Conservation (phyloP, 441 rosid genomes). For the Arabidopsis hybrid region DNA sequence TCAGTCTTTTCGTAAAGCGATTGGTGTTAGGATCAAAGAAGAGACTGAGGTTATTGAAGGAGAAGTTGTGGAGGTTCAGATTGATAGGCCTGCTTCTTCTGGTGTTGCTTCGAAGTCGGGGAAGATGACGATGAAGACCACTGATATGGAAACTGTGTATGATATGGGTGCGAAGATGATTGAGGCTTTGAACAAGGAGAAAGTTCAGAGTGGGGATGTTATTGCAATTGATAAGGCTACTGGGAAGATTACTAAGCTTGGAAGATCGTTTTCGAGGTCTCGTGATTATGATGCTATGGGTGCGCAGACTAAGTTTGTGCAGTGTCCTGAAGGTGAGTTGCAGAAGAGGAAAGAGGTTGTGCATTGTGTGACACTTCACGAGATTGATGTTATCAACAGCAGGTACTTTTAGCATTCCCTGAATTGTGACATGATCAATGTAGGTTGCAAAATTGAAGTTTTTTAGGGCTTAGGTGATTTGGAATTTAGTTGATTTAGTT, state of each 20-base stretch:
- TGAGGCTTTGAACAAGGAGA: slow-evolving; percentile 84
- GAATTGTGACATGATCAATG: not conserved
- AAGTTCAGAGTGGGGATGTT: slow-evolving; percentile 96
- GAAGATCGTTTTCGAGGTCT: slow-evolving; percentile 89
- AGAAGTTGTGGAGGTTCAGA: slow-evolving; percentile 90
- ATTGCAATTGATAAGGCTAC: slow-evolving; percentile 88
- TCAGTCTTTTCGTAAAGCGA: slow-evolving; percentile 81
- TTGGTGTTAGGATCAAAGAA: slow-evolving; percentile 90
- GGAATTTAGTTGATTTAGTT: not conserved
- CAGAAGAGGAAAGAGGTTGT: slow-evolving; percentile 98
- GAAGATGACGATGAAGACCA: slow-evolving; percentile 87
- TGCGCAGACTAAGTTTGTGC: slow-evolving; percentile 90
- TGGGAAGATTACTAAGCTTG: slow-evolving; percentile 87
- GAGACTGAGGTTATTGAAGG: slow-evolving; percentile 91
- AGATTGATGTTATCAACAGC: slow-evolving; percentile 98
- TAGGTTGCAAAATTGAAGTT: not conserved
- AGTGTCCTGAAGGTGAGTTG: slow-evolving; percentile 95
- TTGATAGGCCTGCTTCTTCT: slow-evolving; percentile 82
- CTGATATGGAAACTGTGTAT: slow-evolving; percentile 93
- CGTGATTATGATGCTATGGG: slow-evolving; percentile 98
- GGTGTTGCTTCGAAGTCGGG: slow-evolving; percentile 90
- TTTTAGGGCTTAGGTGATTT: not conserved
- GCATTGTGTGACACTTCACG: slow-evolving; percentile 95
- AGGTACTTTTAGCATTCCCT: slow-evolving; percentile 50
- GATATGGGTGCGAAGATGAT: slow-evolving; percentile 96